Percentiles rank a stretch among this genome's conserved stretches.
phyloP scores from a whole-genome alignment of 441 rosid genomes.

The Adansonia rubrostipa region DNA sequence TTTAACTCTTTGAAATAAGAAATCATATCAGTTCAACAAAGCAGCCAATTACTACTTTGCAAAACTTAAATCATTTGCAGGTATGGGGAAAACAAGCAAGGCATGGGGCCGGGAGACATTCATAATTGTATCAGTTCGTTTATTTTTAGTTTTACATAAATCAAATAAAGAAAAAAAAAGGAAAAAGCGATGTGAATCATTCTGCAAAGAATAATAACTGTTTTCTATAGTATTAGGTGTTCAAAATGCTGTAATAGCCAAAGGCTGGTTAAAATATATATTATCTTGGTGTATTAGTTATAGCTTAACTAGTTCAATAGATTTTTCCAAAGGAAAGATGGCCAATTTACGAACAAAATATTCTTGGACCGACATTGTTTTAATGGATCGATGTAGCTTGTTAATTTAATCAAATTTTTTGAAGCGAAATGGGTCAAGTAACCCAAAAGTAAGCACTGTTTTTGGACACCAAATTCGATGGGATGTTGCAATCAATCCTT shows the following conservation, averaged over 20 bases:
- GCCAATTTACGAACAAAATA: background rate
- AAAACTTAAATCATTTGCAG: background rate
- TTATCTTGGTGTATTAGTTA: background rate
- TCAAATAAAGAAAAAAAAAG: background rate
- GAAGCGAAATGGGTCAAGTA: background rate
- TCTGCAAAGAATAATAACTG: too few relatives aligned
- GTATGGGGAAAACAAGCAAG: background rate
- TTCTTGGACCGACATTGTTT: background rate
- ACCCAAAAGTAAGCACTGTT: background rate
- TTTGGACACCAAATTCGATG: conserved; percentile 6
- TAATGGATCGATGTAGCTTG: background rate
- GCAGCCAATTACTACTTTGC: background rate
- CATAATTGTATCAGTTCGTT: too few relatives aligned
- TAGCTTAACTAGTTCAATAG: conserved; percentile 1
- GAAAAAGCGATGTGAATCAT: background rate
- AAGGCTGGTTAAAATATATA: background rate
- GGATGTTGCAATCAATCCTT: conserved; percentile 1
- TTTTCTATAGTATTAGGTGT: background rate
- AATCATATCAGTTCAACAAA: background rate
- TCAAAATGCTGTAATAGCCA: background rate
- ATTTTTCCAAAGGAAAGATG: background rate
- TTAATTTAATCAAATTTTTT: background rate
- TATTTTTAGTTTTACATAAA: too few relatives aligned
- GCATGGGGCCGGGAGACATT: background rate
- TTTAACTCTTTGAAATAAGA: background rate